A percentile compares a stretch with the other conserved stretches of the same genome.
phyloP scores from a whole-genome alignment of 257 asterid genomes.

The Ocimum tenuiflorum region DNA sequence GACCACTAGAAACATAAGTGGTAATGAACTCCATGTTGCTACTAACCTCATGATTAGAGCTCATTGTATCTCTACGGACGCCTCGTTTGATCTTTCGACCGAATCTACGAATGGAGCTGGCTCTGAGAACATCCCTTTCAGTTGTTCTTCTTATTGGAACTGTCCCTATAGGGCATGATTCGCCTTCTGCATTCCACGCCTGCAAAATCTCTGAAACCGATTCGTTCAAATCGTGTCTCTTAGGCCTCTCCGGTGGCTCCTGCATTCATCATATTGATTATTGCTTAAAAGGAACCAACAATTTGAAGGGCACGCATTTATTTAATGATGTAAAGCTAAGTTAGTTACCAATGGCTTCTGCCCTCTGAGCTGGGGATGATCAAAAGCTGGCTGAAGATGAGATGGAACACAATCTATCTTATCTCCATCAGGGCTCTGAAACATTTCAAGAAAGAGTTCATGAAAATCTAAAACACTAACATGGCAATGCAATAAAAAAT shows the following conservation, averaged over 20 bases:
- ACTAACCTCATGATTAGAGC: conserved; percentile 82
- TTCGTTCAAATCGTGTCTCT: conserved; percentile 30
- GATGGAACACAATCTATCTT: conserved; percentile 60
- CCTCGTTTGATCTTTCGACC: conserved; percentile 65
- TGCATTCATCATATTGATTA: conserved; percentile 25
- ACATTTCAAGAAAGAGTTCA: not conserved
- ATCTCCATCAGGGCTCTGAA: conserved; percentile 94
- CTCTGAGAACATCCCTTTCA: conserved; percentile 63
- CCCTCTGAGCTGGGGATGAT: conserved; percentile 82
- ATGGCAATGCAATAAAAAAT: not conserved
- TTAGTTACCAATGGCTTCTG: conserved; percentile 81
- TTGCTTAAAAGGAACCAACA: not conserved
- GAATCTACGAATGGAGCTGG: conserved; percentile 47
- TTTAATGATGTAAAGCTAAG: not conserved
- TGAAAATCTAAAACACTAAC: not conserved
- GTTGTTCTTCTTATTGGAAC: conserved; percentile 75
- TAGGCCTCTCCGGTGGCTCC: conserved; percentile 89
- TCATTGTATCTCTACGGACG: conserved; percentile 60
- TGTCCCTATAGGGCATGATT: conserved; percentile 68
- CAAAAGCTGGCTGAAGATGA: conserved; percentile 96
- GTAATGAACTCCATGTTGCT: not conserved
- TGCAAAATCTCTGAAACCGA: conserved; percentile 33
- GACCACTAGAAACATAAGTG: not conserved
- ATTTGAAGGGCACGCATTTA: not conserved
- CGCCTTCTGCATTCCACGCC: conserved; percentile 60